phyloP scores from a whole-genome alignment of 2,329 filamentous ascomycete species.

The Ceratocystis variospora region DNA sequence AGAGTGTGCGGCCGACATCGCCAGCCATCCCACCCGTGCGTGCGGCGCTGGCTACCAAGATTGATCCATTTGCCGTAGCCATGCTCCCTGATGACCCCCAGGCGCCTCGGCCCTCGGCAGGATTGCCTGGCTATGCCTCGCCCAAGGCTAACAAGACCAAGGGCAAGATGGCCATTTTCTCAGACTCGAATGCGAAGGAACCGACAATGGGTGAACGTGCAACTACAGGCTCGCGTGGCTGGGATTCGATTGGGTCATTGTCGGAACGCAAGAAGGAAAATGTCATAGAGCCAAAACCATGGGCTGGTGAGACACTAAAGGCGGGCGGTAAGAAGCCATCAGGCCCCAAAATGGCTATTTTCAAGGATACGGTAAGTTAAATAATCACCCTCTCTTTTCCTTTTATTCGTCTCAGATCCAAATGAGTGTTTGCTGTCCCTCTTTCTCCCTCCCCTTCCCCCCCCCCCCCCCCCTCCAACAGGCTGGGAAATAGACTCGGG shows the following conservation, averaged over 20 bases:
- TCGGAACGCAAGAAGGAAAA: constrained; percentile 93
- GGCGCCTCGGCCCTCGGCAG: constrained; percentile 39
- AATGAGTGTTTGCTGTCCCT: background rate
- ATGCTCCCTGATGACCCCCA: constrained; percentile 51
- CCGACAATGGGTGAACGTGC: constrained; percentile 35
- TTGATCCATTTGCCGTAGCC: constrained; percentile 61
- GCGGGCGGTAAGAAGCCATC: constrained; percentile 68
- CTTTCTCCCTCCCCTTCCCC: constrained; percentile 17
- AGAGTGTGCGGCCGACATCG: constrained; percentile 54
- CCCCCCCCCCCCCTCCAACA: constrained; percentile 6
- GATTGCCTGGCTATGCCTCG: constrained; percentile 23
- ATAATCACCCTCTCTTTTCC: constrained; percentile 17
- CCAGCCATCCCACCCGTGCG: constrained; percentile 75
- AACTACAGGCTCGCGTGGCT: constrained; percentile 62
- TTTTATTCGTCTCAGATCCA: background rate
- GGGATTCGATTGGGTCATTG: constrained; percentile 82
- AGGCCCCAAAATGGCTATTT: constrained; percentile 70
- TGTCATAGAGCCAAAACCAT: constrained; percentile 67
- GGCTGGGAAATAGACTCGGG: background rate
- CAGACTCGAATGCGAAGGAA: constrained; percentile 17
- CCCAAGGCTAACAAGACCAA: constrained; percentile 37
- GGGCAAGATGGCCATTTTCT: constrained; percentile 54
- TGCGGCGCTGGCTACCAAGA: constrained; percentile 70
- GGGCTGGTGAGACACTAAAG: constrained; percentile 83
- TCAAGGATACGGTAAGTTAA: constrained; percentile 84